A percentile compares a stretch with the other conserved stretches of the same genome.
Conservation (phyloP, 257 asterid species). For the Nicotiana tabacum region DNA sequence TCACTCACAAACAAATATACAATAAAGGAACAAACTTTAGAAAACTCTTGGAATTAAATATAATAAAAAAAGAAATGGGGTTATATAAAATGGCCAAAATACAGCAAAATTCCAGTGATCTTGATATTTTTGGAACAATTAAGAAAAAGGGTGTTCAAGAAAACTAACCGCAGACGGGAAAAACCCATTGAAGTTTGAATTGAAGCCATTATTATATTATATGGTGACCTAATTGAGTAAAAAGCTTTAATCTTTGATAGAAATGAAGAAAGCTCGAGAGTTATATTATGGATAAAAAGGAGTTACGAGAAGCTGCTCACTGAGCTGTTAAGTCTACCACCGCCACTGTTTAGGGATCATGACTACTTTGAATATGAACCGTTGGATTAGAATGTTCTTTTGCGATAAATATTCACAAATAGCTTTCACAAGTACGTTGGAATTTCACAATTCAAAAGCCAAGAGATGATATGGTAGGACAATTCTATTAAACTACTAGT, state of each 20-base stretch:
- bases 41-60: background rate
- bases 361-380: background rate
- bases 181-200: slow-evolving; percentile 1
- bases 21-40: slow-evolving; percentile 4
- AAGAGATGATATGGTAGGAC: no score
- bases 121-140: background rate
- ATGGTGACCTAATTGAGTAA: background rate
- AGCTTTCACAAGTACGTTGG: background rate
- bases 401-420: background rate
- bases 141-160: background rate
- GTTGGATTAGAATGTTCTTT: background rate
- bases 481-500: no score
- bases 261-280: background rate
- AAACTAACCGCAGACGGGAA: background rate
- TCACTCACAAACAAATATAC: background rate
- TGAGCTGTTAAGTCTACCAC: background rate
- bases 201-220: background rate
- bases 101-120: background rate
- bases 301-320: background rate
- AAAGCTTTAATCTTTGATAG: background rate
- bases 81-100: background rate
- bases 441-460: background rate
- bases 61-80: background rate
- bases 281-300: background rate
- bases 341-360: slow-evolving; percentile 6